Evolutionary conservation across 192 early-diverging fungal genomes (phyloP).

Genomic region (Coemansia erecta): DNA sequence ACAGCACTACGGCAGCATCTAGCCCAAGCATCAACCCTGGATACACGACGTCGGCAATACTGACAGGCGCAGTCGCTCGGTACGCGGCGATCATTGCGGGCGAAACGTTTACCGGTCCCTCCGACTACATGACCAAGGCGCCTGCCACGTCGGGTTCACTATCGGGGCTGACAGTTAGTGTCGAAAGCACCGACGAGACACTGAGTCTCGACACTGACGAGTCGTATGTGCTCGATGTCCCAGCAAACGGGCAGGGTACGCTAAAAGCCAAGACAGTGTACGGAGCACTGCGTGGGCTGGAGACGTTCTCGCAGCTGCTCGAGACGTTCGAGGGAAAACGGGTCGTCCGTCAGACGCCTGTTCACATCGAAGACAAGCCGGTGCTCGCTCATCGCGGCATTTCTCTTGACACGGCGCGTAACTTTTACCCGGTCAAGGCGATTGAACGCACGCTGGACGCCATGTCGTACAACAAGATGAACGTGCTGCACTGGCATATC

Average conservation of each 20-base stretch:
- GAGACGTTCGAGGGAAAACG: slow-evolving; percentile 42
- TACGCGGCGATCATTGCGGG: slow-evolving; percentile 49
- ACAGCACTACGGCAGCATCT: slow-evolving; percentile 43
- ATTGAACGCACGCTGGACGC: slow-evolving; percentile 65
- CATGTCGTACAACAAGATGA: slow-evolving; percentile 72
- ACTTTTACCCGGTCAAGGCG: slow-evolving; percentile 61
- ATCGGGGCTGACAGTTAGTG: slow-evolving; percentile 44
- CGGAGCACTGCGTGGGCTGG: slow-evolving; percentile 70
- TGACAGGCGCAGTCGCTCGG: slow-evolving; percentile 51
- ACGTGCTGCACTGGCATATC: slow-evolving; percentile 80
- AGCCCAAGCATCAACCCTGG: slow-evolving; percentile 30
- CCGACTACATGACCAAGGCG: slow-evolving; percentile 35
- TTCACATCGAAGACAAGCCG: slow-evolving; percentile 64
- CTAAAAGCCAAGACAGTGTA: slow-evolving; percentile 60
- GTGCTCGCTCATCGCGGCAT: slow-evolving; percentile 66
- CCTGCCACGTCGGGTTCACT: slow-evolving; percentile 17
- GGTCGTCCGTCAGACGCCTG: slow-evolving; percentile 55
- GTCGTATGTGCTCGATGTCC: slow-evolving; percentile 68
- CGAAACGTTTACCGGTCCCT: slow-evolving; percentile 54
- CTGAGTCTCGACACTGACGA: slow-evolving; percentile 64
- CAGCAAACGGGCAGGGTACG: slow-evolving; percentile 49
- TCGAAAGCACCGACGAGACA: slow-evolving; percentile 45
- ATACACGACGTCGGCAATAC: slow-evolving; percentile 51
- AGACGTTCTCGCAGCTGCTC: slow-evolving; percentile 71
- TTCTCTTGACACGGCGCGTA: slow-evolving; percentile 66